Base-by-base conservation (phyloP, 441 rosid species). In the Bocquillonia castaneifolia region DNA sequence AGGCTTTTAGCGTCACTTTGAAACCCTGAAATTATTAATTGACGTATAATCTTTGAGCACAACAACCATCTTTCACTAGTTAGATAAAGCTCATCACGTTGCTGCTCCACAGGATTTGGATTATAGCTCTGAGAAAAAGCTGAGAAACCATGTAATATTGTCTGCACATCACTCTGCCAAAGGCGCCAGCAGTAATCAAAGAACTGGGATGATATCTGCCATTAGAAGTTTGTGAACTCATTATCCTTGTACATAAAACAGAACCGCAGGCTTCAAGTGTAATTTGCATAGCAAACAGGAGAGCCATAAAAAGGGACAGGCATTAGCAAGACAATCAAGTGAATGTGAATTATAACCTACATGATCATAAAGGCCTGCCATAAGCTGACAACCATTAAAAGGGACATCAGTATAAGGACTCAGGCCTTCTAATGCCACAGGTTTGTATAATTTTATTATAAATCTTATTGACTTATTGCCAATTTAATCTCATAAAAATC, bases 101-200 rank as follows among this genome's bases (percentile, higher is more conserved):
- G 89, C 73, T 84, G 89, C 74, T 83, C 88, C 39, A 72, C 58
- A 72, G 82, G 70, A 81, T 79, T 86, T 62, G 87, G 60, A 75
- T 77, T 81, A 76, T 76, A 78, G 80, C 73, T 78, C 77, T 81
- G 91, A 67, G 77, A 50, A 72, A 90, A 81, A 32, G 85, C 64
- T 31, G 93, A 83, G 75, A 95, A 86, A 51, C 97, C 93, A 68
- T 71, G 86, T 68, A 92, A 79, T 72, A 95, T 92, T 39, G 89
- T 83, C 77, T 90, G 96, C 74, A 89, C 84, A 84, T 95, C 99
- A 70, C 85, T 90, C 76, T 92, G 92, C 99, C 99, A 95, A 64
- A 95, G 96, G 81, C 74, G 91, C 98, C 99, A 95, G 83, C 96
- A 72, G 73, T 84, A 89, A 74, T 89, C 88, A 72, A 95, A 91